A percentile compares a stretch with the other conserved stretches of the same genome.
phyloP scores from a whole-genome alignment of 176 grass and related monocot species.

The Oryza punctata region DNA sequence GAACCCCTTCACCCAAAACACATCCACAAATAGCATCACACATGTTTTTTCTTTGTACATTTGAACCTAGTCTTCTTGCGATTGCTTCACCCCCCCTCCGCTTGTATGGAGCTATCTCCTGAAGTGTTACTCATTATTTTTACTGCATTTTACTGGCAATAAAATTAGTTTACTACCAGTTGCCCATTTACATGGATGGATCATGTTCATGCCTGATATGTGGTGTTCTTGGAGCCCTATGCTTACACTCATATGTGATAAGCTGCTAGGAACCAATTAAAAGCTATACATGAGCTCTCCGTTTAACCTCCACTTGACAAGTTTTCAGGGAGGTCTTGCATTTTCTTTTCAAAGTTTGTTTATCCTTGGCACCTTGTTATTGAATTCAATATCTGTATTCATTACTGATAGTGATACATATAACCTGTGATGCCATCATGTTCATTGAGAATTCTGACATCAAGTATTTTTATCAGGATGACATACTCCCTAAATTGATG shows the following conservation, averaged over 20 bases:
- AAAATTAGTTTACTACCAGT: slow-evolving; percentile 12
- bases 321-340: slow-evolving; percentile 24
- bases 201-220: background rate
- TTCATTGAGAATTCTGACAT: slow-evolving; percentile 7
- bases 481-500: slow-evolving; percentile 96
- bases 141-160: background rate
- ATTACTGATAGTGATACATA: slow-evolving; percentile 28
- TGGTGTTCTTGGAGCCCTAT: slow-evolving; percentile 12
- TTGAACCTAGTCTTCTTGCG: background rate
- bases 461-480: slow-evolving; percentile 71
- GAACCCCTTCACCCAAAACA: too few species aligned
- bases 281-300: background rate
- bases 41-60: background rate
- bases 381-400: slow-evolving; percentile 28
- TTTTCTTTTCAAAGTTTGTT: slow-evolving; percentile 36
- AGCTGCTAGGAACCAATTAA: slow-evolving; percentile 15
- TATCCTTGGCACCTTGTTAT: slow-evolving; percentile 20
- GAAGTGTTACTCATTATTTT: background rate
- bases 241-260: slow-evolving; percentile 24
- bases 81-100: background rate
- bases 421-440: background rate
- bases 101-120: background rate
- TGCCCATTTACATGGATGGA: background rate
- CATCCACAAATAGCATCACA: too few species aligned
- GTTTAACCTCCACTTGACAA: slow-evolving; percentile 16